Evolutionary conservation across 139 green algal genomes (phyloP), one percentile per base, ranked within the genome.

Genomic region (Coelastrella sp.): DNA sequence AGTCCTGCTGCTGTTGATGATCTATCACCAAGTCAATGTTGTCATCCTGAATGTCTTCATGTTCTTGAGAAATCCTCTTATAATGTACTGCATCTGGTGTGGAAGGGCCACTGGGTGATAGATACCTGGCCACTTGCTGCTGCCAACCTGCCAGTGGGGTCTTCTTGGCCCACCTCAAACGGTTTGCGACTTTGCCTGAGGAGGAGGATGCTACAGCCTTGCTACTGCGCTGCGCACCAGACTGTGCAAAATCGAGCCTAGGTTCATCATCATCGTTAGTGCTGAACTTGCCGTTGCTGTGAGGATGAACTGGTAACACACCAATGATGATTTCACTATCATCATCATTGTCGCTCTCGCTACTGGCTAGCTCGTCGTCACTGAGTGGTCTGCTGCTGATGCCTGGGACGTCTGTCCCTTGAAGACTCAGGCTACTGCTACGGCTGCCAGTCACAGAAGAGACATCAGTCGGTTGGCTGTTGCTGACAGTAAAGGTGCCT

Each of bases 101-200:
- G 17, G 53, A 27, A 0, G 53, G 53, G 17, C 53, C 53, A 64
- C 53, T 64, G 5, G 53, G 53, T 64, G 53, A 64, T 27, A 64
- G 17, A 34, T 48, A 77, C 68, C 25, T 77, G 37, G 5, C 5
- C 5, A 2, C 9, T 38, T 37, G 68, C 23, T 38, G 25, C 68
- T 77, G 68, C 40, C 38, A 8, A 37, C 37, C 68, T 4, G 57
- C 23, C 66, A 74, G 48, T 25, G n/a, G n/a, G n/a, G n/a, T n/a
- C 66, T 77, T 37, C 68, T 77, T 37, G 8, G 68, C 68, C 68
- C 68, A 77, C 23, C n/a, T n/a, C n/a, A n/a, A n/a, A n/a, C n/a
- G n/a, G n/a, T n/a, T n/a, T n/a, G n/a, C n/a, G n/a, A n/a, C n/a
- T n/a, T n/a, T n/a, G n/a, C n/a, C n/a, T n/a, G n/a, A n/a, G n/a